These are phyloP conservation scores for Volvariella volvacea DNA, from an alignment of 1,284 basidiomycete species.

Conservation along the genomic window DNA sequence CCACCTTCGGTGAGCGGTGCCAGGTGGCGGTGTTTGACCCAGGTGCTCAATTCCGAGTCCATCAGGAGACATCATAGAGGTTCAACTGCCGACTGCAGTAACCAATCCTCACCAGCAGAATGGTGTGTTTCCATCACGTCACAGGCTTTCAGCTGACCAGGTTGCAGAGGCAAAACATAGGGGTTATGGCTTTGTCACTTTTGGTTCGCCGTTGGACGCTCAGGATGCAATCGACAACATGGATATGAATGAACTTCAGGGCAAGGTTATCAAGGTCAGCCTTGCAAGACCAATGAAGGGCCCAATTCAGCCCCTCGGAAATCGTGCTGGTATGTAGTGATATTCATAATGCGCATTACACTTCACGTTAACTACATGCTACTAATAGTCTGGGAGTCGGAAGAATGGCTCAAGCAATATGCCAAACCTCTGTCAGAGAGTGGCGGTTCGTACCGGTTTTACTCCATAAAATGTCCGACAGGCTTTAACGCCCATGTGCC, in stretches of 20 bases:
- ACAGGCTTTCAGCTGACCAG: conserved; percentile 10
- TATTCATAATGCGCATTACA: not conserved
- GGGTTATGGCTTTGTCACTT: conserved; percentile 79
- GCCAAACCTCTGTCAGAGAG: conserved; percentile 66
- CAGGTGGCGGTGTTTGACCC: conserved; percentile 20
- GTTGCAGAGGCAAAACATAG: conserved; percentile 65
- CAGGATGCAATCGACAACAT: conserved; percentile 87
- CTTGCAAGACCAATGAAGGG: conserved; percentile 69
- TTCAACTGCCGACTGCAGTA: conserved; percentile 67
- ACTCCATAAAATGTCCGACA: no score
- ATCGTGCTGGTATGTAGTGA: conserved; percentile 59
- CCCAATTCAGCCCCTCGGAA: conserved; percentile 54
- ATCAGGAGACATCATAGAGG: conserved; percentile 79
- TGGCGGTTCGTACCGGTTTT: conserved; percentile 43
- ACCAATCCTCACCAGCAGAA: conserved; percentile 46
- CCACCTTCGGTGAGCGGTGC: conserved; percentile 56
- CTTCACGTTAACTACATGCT: conserved; percentile 4
- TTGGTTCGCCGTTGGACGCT: conserved; percentile 66
- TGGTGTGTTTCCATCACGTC: conserved; percentile 6
- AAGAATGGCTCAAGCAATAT: conserved; percentile 73
- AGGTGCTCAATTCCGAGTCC: no score
- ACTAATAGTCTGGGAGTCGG: conserved; percentile 72
- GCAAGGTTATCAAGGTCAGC: conserved; percentile 72
- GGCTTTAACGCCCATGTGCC: not conserved
- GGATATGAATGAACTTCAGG: conserved; percentile 76